phyloP scores from a whole-genome alignment of 2,329 filamentous ascomycete species.

The Trichoderma arundinaceum region DNA sequence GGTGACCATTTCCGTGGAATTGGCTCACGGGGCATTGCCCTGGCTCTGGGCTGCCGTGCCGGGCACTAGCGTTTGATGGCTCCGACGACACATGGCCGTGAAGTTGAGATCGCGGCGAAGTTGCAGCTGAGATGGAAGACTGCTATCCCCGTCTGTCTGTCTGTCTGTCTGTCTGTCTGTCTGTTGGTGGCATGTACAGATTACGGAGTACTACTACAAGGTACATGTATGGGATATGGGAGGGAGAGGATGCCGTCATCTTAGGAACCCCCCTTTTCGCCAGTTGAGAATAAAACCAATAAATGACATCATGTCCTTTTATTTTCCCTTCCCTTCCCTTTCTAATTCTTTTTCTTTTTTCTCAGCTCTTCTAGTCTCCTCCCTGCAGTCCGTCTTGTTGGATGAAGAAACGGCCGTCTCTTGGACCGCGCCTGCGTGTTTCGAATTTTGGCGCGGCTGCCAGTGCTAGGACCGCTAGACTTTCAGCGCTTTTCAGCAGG shows the following conservation, averaged over 20 bases:
- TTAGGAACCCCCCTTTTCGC: no score
- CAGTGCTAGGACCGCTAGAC: neutral
- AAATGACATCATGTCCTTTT: no score
- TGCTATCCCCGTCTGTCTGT: no score
- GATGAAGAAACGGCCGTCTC: constrained; percentile 20
- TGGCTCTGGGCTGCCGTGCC: constrained; percentile 28
- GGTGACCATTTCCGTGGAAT: constrained; percentile 27
- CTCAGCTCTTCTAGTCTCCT: neutral
- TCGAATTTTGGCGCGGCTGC: constrained; percentile 23
- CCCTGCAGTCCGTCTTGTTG: neutral
- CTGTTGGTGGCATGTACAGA: no score
- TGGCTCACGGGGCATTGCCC: constrained; percentile 25
- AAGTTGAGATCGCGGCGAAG: neutral
- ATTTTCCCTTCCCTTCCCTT: neutral
- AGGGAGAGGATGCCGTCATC: no score
- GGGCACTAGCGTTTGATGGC: constrained; percentile 19
- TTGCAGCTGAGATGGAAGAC: no score
- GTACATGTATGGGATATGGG: no score
- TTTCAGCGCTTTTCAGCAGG: neutral
- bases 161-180: no score
- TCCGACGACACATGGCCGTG: constrained; percentile 14
- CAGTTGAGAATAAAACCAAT: no score
- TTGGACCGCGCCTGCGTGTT: constrained; percentile 11
- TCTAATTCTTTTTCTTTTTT: neutral
- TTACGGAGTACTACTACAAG: no score